phyloP scores from a whole-genome alignment of 2,329 filamentous ascomycete species.

The Nigrospora sphaerica region DNA sequence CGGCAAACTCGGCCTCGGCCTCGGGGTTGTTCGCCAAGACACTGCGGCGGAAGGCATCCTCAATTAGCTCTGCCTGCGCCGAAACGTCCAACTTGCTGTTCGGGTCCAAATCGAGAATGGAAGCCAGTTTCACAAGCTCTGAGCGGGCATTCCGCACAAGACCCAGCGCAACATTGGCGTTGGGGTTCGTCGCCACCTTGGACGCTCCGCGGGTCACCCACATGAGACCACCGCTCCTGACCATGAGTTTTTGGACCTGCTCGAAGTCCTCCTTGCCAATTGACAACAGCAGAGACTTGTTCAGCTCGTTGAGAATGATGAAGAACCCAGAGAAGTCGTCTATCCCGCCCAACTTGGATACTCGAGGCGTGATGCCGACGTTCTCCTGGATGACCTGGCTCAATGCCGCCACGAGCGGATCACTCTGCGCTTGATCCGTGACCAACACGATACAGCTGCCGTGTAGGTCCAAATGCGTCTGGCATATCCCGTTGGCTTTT shows the following conservation, averaged over 20 bases:
- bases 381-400: slow-evolving; percentile 1
- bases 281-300: slow-evolving; percentile 8
- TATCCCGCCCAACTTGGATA: slow-evolving; percentile 3
- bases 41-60: slow-evolving; percentile 4
- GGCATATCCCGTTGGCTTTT: neutral
- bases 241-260: slow-evolving; percentile 8
- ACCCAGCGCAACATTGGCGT: slow-evolving; percentile 12
- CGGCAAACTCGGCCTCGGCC: slow-evolving; percentile 11
- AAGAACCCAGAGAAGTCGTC: slow-evolving; percentile 8
- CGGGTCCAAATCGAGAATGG: slow-evolving; percentile 18
- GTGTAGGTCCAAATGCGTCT: neutral
- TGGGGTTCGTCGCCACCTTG: slow-evolving; percentile 11
- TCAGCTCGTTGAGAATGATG: slow-evolving; percentile 11
- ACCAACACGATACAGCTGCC: neutral
- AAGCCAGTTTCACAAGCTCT: slow-evolving; percentile 11
- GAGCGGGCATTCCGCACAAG: slow-evolving; percentile 15
- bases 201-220: slow-evolving; percentile 14
- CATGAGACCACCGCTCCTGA: slow-evolving; percentile 6
- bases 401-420: neutral
- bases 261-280: slow-evolving; percentile 7
- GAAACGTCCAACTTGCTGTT: slow-evolving; percentile 9
- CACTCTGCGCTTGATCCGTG: neutral
- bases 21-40: slow-evolving; percentile 2
- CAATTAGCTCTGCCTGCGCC: slow-evolving; percentile 6
- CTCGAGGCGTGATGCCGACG: slow-evolving; percentile 6